Evolutionary conservation across 2,329 filamentous ascomycete genomes (phyloP).

Genomic region (Ampelomyces quisqualis): DNA sequence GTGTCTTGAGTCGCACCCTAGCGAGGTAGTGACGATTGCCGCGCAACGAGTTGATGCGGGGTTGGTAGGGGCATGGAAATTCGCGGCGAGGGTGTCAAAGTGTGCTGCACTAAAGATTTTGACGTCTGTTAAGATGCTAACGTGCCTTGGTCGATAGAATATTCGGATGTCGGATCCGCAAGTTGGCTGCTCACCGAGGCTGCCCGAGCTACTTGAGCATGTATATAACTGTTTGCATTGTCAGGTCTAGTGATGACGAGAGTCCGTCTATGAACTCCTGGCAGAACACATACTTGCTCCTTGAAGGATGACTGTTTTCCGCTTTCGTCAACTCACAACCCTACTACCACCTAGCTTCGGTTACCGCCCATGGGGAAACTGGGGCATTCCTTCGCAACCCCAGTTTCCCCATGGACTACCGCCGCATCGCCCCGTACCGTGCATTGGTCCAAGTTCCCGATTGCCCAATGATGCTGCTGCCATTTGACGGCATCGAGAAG

Average conservation of each 20-base stretch:
- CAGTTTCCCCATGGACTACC: constrained; percentile 21
- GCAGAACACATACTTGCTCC: too few relatives aligned
- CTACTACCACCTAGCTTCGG: too few relatives aligned
- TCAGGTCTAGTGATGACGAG: too few relatives aligned
- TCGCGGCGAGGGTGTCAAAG: background rate
- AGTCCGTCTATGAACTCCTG: too few relatives aligned
- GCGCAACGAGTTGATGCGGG: background rate
- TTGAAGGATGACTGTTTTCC: too few relatives aligned
- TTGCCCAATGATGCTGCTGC: constrained; percentile 7
- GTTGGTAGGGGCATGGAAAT: background rate
- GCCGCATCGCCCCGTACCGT: constrained; percentile 25
- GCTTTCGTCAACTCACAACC: too few relatives aligned
- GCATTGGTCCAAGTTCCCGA: constrained; percentile 8
- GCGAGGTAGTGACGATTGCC: background rate
- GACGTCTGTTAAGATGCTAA: background rate
- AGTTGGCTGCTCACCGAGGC: constrained; percentile 17
- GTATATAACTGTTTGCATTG: background rate
- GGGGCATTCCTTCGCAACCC: constrained; percentile 8
- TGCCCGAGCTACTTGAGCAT: constrained; percentile 9
- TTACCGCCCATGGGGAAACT: constrained; percentile 16
- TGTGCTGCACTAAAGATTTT: background rate
- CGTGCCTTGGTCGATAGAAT: constrained; percentile 4
- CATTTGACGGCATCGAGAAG: constrained; percentile 6
- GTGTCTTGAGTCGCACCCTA: background rate
- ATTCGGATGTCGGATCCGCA: constrained; percentile 11